A percentile compares a stretch with the other conserved stretches of the same genome.
These are phyloP conservation scores for Fusarium hostae DNA, from an alignment of 2,329 filamentous ascomycete species.

Conservation along the genomic window DNA sequence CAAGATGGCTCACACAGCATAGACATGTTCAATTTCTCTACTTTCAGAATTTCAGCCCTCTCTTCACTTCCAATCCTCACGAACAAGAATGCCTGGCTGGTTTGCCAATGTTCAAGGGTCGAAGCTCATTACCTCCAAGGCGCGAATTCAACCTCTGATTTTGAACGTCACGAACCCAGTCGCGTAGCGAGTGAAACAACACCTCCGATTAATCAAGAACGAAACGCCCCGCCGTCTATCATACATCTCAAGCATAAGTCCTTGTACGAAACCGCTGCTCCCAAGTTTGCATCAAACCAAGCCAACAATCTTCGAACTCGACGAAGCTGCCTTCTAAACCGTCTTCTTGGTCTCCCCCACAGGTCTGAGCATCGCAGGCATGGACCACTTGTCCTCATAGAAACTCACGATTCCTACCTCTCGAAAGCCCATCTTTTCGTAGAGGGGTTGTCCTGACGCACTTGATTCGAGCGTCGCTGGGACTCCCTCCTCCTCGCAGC, in stretches of 20 bases:
- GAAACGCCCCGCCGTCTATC: not conserved
- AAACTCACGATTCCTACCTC: not conserved
- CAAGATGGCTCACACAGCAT: not conserved
- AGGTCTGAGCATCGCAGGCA: constrained; percentile 17
- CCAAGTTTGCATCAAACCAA: not conserved
- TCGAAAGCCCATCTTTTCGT: constrained; percentile 22
- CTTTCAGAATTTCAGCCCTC: not conserved
- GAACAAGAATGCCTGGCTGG: accelerated
- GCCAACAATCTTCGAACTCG: not conserved
- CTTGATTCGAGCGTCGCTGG: constrained; percentile 19
- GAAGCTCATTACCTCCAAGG: not conserved
- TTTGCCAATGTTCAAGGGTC: not conserved
- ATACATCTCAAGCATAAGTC: too few species aligned
- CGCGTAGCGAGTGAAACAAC: not conserved
- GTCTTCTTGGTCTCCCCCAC: not conserved
- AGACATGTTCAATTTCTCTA: not conserved
- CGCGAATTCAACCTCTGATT: too few species aligned
- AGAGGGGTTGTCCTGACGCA: not conserved
- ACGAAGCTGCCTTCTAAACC: not conserved
- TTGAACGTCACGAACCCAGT: not conserved
- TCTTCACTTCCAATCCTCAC: not conserved
- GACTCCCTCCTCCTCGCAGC: constrained; percentile 20
- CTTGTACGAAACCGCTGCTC: not conserved
- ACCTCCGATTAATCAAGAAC: not conserved
- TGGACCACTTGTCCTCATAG: not conserved